Percentiles rank a stretch among this genome's conserved stretches.
Evolutionary conservation across 164 flowering plant species (phyloP).

Genomic region (Chimonanthus praecox): DNA sequence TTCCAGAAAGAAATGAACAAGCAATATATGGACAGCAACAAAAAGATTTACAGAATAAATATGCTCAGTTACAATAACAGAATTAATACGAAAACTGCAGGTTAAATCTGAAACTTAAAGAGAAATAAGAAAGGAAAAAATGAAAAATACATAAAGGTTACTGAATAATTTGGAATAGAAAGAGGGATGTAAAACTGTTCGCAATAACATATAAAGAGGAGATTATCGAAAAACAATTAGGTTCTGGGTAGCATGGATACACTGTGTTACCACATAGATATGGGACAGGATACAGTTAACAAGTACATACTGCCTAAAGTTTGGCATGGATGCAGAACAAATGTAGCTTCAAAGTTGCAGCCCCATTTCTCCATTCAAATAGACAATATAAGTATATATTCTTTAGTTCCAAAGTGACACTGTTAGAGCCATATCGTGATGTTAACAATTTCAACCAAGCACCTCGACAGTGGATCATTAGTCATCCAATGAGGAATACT

Average conservation of each 20-base stretch:
- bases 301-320: background rate
- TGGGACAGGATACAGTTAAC: background rate
- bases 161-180: background rate
- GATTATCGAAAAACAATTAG: too few relatives aligned
- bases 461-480: background rate
- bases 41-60: too few relatives aligned
- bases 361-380: background rate
- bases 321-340: background rate
- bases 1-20: too few relatives aligned
- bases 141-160: background rate
- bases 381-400: background rate
- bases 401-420: background rate
- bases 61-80: too few relatives aligned
- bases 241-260: too few relatives aligned
- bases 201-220: background rate
- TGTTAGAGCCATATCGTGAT: background rate
- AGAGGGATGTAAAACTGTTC: background rate
- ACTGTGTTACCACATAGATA: too few relatives aligned
- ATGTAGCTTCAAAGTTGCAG: conserved; percentile 1
- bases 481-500: background rate
- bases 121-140: background rate
- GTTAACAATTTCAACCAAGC: background rate
- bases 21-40: too few relatives aligned
- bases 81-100: too few relatives aligned
- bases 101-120: too few relatives aligned